These are phyloP conservation scores for Claviceps pusilla DNA, from an alignment of 2,329 filamentous ascomycete genomes.

Conservation along the genomic window DNA sequence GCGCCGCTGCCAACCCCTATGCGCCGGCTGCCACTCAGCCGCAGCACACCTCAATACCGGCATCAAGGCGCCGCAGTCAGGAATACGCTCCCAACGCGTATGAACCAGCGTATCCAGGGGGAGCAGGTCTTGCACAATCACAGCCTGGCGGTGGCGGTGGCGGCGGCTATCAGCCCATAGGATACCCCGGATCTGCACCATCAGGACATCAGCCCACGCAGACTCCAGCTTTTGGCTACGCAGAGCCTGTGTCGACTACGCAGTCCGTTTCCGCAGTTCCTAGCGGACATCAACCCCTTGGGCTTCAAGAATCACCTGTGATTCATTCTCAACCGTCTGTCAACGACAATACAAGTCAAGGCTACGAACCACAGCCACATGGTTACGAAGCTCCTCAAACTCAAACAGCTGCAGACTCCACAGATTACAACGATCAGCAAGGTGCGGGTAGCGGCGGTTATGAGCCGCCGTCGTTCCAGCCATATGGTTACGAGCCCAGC, in stretches of 20 bases:
- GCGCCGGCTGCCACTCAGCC: slow-evolving; percentile 26
- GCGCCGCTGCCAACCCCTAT: slow-evolving; percentile 14
- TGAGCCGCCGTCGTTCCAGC: slow-evolving; percentile 47
- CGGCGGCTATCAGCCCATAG: slow-evolving; percentile 8
- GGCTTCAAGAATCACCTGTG: slow-evolving; percentile 12
- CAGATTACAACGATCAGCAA: slow-evolving; percentile 6
- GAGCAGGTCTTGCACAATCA: slow-evolving; percentile 4
- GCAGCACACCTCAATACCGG: neutral
- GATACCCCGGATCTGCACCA: slow-evolving; percentile 3
- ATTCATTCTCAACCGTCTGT: slow-evolving; percentile 8
- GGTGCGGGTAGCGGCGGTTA: slow-evolving; percentile 31
- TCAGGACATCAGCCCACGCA: slow-evolving; percentile 14
- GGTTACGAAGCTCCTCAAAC: slow-evolving; percentile 33
- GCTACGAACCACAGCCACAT: slow-evolving; percentile 33
- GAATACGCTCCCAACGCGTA: slow-evolving; percentile 17
- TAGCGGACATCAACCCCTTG: slow-evolving; percentile 16
- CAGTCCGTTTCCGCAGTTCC: slow-evolving; percentile 3
- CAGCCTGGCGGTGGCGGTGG: slow-evolving; percentile 5
- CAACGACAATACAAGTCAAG: slow-evolving; percentile 12
- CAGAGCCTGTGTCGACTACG: neutral
- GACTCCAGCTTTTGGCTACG: neutral
- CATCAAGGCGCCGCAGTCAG: neutral
- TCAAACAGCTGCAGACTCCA: slow-evolving; percentile 15
- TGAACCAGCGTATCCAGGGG: slow-evolving; percentile 18
- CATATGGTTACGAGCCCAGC: slow-evolving; percentile 42